phyloP scores from a whole-genome alignment of 164 flowering plant genomes.

The Nymphaea colorata region DNA sequence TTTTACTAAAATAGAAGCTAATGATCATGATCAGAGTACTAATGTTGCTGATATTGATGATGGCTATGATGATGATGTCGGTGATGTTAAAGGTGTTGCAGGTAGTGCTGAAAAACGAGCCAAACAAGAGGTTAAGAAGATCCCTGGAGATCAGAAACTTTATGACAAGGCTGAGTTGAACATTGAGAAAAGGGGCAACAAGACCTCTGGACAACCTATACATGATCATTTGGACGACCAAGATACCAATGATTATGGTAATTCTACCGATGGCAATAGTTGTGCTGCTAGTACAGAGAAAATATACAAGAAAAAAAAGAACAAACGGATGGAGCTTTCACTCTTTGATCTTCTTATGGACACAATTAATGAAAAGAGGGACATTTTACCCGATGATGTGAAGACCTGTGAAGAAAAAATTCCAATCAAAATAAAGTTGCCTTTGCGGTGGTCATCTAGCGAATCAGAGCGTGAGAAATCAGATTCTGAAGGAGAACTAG shows the following conservation, averaged over 20 bases:
- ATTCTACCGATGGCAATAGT: background rate
- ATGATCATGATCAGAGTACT: background rate
- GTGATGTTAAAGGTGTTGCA: background rate
- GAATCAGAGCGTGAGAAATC: constrained; percentile 24
- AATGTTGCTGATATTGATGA: background rate
- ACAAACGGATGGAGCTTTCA: constrained; percentile 5
- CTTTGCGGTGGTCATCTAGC: constrained; percentile 28
- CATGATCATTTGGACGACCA: no score
- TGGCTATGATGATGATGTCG: background rate
- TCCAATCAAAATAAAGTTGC: constrained; percentile 7
- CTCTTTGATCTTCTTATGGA: constrained; percentile 19
- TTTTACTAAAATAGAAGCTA: no score
- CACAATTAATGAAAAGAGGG: constrained; percentile 23
- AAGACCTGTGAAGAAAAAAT: constrained; percentile 5
- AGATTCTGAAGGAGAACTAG: constrained; percentile 27
- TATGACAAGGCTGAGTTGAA: no score
- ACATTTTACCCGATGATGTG: constrained; percentile 10
- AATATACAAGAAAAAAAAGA: background rate
- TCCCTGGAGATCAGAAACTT: background rate
- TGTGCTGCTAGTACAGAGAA: background rate
- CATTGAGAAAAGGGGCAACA: background rate
- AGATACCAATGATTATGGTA: background rate
- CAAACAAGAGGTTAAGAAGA: background rate
- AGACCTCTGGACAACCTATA: no score
- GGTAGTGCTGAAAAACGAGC: background rate